A percentile compares a stretch with the other conserved stretches of the same genome.
These are phyloP conservation scores for Isabelozyma pseudorhagii DNA, from an alignment of 805 yeast genomes.

Conservation along the genomic window DNA sequence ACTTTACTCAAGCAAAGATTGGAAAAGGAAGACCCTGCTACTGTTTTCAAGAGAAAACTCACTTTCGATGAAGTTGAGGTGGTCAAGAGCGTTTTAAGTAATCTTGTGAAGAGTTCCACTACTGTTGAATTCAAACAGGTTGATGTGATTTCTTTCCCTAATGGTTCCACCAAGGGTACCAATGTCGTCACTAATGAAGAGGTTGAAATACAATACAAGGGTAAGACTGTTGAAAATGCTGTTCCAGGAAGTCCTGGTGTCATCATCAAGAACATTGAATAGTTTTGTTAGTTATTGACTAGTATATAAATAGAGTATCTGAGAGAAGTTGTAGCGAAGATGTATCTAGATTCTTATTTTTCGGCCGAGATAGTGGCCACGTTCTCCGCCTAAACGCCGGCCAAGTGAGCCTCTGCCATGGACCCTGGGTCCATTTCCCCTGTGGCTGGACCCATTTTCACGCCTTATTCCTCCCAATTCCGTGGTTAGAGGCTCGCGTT, in stretches of 20 bases:
- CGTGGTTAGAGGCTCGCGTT: background rate
- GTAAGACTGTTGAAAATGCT: constrained; percentile 75
- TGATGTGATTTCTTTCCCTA: constrained; percentile 58
- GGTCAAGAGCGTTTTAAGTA: constrained; percentile 52
- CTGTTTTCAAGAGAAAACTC: constrained; percentile 87
- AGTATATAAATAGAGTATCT: too few relatives aligned
- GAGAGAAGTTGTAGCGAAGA: too few relatives aligned
- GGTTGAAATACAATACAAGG: constrained; percentile 59
- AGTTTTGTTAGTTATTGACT: background rate
- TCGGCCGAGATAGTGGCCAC: too few relatives aligned
- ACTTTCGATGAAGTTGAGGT: constrained; percentile 74
- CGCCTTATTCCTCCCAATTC: background rate
- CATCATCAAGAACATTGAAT: constrained; percentile 59
- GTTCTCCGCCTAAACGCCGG: too few relatives aligned
- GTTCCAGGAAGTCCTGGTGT: constrained; percentile 95
- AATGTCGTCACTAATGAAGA: constrained; percentile 68
- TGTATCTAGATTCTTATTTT: too few relatives aligned
- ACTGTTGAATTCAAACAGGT: constrained; percentile 50
- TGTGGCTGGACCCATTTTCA: background rate
- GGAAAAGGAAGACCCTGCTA: constrained; percentile 61
- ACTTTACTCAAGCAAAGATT: constrained; percentile 81
- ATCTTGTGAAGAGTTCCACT: constrained; percentile 64
- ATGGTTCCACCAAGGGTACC: constrained; percentile 60
- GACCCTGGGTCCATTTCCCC: too few relatives aligned
- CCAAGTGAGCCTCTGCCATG: too few relatives aligned